A percentile compares a stretch with the other conserved stretches of the same genome.
phyloP scores from a whole-genome alignment of 2,329 filamentous ascomycete genomes.

The Teratosphaeria gauchensis region DNA sequence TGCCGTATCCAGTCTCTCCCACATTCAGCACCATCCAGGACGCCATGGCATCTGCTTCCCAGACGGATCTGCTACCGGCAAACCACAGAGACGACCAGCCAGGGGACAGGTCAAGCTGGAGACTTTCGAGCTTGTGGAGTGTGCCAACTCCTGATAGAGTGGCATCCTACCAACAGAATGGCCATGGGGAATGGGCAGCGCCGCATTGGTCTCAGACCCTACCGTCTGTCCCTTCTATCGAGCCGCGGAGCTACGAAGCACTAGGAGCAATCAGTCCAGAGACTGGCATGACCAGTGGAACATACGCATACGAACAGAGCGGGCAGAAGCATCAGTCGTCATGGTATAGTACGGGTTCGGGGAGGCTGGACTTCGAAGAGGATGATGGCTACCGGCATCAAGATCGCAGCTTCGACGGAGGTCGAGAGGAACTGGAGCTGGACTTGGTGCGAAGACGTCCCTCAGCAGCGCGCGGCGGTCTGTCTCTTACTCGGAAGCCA shows the following conservation, averaged over 20 bases:
- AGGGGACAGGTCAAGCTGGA: conserved; percentile 2
- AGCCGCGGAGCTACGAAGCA: background rate
- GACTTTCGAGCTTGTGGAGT: conserved; percentile 5
- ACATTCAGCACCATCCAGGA: background rate
- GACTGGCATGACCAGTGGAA: background rate
- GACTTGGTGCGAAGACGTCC: background rate
- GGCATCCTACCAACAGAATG: background rate
- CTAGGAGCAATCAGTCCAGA: background rate
- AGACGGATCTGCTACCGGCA: background rate
- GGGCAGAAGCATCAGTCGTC: background rate
- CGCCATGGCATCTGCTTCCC: background rate
- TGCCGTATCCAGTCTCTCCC: background rate
- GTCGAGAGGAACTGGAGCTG: background rate
- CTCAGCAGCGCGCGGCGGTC: background rate
- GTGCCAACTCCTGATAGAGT: background rate
- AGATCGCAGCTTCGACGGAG: background rate
- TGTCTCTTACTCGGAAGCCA: background rate
- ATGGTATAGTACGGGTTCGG: background rate
- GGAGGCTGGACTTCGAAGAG: background rate
- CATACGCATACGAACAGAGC: background rate
- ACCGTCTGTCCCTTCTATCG: background rate
- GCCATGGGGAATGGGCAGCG: background rate
- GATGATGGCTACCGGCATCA: background rate
- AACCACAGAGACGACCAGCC: background rate
- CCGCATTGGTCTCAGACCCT: background rate